Evolutionary conservation across 495 filamentous ascomycete species (phyloP).

Genomic region (Hypomontagnella submonticulosa): DNA sequence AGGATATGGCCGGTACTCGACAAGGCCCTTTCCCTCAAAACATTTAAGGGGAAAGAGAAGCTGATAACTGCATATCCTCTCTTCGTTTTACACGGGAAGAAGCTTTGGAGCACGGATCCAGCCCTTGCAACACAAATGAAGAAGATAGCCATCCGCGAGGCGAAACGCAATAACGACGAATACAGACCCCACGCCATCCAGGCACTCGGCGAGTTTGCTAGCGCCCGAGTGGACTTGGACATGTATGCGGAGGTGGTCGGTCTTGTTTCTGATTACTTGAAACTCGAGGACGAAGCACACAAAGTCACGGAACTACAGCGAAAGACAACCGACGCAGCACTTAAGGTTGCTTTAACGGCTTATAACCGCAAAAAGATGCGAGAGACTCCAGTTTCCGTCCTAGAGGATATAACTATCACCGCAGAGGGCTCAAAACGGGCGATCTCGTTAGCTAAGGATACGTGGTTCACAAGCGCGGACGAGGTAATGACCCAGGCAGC

Average conservation of each 20-base stretch:
- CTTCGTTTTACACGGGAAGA: slow-evolving; percentile 71
- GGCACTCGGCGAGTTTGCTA: slow-evolving; percentile 76
- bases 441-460: slow-evolving; percentile 41
- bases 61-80: slow-evolving; percentile 85
- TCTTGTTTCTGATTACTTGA: slow-evolving; percentile 69
- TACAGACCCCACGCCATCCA: slow-evolving; percentile 82
- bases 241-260: slow-evolving; percentile 73
- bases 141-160: slow-evolving; percentile 83
- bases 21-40: slow-evolving; percentile 83
- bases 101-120: slow-evolving; percentile 65
- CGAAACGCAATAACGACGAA: slow-evolving; percentile 83
- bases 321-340: slow-evolving; percentile 53
- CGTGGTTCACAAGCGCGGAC: slow-evolving; percentile 35
- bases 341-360: slow-evolving; percentile 54
- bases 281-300: slow-evolving; percentile 48
- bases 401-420: slow-evolving; percentile 46
- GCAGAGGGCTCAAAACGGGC: slow-evolving; percentile 33
- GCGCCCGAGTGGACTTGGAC: slow-evolving; percentile 70
- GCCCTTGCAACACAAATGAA: slow-evolving; percentile 56
- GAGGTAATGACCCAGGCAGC: slow-evolving; percentile 36
- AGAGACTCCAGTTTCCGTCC: slow-evolving; percentile 44
- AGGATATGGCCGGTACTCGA: slow-evolving; percentile 85
- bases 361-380: slow-evolving; percentile 55
- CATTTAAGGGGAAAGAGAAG: slow-evolving; percentile 92
- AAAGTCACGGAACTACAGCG: slow-evolving; percentile 50